phyloP scores from a whole-genome alignment of 805 yeast species.

The Kazachstania taianensis region DNA sequence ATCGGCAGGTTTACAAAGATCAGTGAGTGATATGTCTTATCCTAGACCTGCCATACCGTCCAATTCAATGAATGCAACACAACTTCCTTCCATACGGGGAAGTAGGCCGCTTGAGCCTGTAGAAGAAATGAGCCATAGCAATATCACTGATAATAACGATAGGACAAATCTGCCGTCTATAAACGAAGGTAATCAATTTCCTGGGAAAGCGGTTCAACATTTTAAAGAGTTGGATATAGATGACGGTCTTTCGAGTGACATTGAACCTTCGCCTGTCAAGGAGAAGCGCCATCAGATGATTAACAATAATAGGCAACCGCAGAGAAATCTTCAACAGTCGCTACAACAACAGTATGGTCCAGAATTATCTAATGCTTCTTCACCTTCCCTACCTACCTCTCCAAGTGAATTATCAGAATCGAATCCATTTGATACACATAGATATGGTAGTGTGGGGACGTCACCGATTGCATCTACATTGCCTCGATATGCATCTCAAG shows the following conservation, averaged over 20 bases:
- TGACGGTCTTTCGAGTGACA: constrained; percentile 31
- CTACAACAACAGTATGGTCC: too few relatives aligned
- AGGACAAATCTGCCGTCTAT: constrained; percentile 2
- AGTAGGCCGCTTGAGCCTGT: constrained; percentile 3
- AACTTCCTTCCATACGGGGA: constrained; percentile 14
- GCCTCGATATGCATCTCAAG: constrained; percentile 21
- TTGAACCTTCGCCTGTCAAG: constrained; percentile 18
- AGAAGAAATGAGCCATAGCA: constrained; percentile 1
- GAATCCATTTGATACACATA: constrained; percentile 24
- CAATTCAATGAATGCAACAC: constrained; percentile 17
- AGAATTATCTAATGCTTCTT: constrained; percentile 9
- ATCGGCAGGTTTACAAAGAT: constrained; percentile 15
- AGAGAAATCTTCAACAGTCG: not conserved
- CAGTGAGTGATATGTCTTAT: constrained; percentile 24
- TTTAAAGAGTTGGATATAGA: constrained; percentile 28
- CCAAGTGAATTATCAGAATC: constrained; percentile 25
- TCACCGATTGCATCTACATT: constrained; percentile 26
- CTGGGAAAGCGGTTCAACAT: constrained; percentile 7
- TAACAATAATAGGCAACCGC: not conserved
- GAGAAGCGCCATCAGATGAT: not conserved
- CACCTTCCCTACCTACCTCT: constrained; percentile 28
- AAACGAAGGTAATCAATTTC: not conserved
- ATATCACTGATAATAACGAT: not conserved
- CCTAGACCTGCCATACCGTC: constrained; percentile 21
- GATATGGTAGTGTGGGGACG: constrained; percentile 23